phyloP scores from a whole-genome alignment of 139 green algal species.

The Haematococcus lacustris region DNA sequence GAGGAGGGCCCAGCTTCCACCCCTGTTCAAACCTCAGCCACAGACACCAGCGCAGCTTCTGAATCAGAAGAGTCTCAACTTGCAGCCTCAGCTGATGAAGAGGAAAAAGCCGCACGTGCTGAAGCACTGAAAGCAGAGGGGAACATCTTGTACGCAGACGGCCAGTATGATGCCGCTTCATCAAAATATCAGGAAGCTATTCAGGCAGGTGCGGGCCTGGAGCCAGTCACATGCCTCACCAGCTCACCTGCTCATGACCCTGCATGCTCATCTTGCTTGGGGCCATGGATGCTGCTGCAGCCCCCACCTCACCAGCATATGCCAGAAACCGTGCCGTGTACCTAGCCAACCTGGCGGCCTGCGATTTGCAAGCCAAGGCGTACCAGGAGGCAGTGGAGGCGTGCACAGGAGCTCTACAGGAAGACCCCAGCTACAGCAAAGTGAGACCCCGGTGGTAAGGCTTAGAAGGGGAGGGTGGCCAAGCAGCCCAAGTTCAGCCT shows the following conservation, averaged over 20 bases:
- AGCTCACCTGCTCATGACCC: too few species aligned
- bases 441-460: too few species aligned
- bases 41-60: too few species aligned
- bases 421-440: constrained; percentile 63
- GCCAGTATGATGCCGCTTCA: constrained; percentile 47
- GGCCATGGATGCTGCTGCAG: too few species aligned
- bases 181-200: constrained; percentile 53
- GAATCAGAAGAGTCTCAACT: too few species aligned
- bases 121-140: constrained; percentile 62
- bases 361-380: constrained; percentile 45
- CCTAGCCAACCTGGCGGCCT: constrained; percentile 65
- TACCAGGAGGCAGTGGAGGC: constrained; percentile 41
- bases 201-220: constrained; percentile 19
- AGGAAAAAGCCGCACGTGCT: constrained; percentile 11
- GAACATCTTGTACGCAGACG: constrained; percentile 49
- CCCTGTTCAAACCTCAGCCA: too few species aligned
- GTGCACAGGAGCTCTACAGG: constrained; percentile 43
- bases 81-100: not conserved
- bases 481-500: too few species aligned
- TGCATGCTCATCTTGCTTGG: too few species aligned
- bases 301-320: too few species aligned
- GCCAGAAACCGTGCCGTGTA: constrained; percentile 68
- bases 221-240: too few species aligned
- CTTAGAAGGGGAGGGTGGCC: too few species aligned
- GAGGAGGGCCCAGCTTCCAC: too few species aligned